Base-by-base conservation (phyloP, 352 stramenopile genomes). In the Phytopythium sindhum region DNA sequence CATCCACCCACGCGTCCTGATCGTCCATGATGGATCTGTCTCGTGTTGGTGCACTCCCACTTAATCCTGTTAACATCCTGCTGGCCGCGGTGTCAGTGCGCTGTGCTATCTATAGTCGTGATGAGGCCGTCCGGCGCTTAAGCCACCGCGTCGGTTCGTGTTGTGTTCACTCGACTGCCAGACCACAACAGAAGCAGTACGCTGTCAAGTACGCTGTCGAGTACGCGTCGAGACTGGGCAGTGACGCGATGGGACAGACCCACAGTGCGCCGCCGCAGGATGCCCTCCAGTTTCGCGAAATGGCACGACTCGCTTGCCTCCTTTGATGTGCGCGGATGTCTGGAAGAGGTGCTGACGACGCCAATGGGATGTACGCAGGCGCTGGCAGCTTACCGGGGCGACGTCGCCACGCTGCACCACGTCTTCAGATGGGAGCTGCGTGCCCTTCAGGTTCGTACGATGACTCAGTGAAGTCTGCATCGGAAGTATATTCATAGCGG, bases 241-340 rank as follows among this genome's bases (percentile, higher is more conserved):
- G 10, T 21, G 31, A 24, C 1, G 17, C 4, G 1, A 78, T 89
- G 81, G 81, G 81, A 0, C 81, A 89, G 55, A 87, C 76, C 11
- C 80, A 86, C 45, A 87, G 78, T 33, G 81, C 80, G 39, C 80
- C 78, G 23, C 69, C 73, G 4, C 51, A 69, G 12, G 81, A 89
- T 33, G 80, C 81, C 44, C 58, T 74, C 48, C 75, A 73, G 29
- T 93, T 93, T 61, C 80, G 84, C 8, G 66, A 72, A 37, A 86
- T 88, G 77, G 67, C 82, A 63, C 60, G 68, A 41, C 62, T 19
- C 31, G 3, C 17, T 14, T 50, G 42, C 8, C 2, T 50, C 9
- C 4, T 23, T 26, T 10, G 19, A 45, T n/a, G 42, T 47, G 41
- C 8, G 31, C 31, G 8, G 31, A 35, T 35, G 31, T 35, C 31